Conservation (phyloP, 2,329 filamentous ascomycete genomes). For the Neospermospora avenae region DNA sequence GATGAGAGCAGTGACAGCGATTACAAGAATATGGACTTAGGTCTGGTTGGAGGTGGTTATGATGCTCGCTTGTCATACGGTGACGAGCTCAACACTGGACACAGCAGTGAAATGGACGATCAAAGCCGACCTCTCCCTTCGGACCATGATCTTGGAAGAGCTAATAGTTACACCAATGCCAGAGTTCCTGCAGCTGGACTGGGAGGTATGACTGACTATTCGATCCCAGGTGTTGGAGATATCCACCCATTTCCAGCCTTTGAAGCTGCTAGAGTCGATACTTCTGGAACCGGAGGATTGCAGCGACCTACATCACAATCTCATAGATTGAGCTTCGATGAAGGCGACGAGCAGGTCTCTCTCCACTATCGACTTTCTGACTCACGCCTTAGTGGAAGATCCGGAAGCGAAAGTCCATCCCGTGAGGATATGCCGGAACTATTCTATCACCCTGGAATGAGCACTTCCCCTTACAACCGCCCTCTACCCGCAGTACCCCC, state of each 20-base stretch:
- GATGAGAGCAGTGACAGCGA: conserved; percentile 65
- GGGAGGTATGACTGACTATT: conserved; percentile 37
- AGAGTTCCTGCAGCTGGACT: conserved; percentile 28
- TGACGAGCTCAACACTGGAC: conserved; percentile 37
- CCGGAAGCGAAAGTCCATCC: conserved; percentile 60
- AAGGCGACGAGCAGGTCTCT: conserved; percentile 75
- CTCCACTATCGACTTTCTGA: conserved; percentile 53
- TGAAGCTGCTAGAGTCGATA: conserved; percentile 60
- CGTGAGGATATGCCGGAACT: conserved; percentile 81
- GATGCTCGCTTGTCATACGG: conserved; percentile 59
- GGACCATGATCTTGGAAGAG: conserved; percentile 38
- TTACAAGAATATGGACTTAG: conserved; percentile 68
- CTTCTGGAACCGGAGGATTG: conserved; percentile 84
- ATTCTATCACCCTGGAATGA: conserved; percentile 86
- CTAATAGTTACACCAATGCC: conserved; percentile 27
- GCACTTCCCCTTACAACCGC: conserved; percentile 57
- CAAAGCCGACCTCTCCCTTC: conserved; percentile 49
- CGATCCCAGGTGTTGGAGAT: conserved; percentile 46
- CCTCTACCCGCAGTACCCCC: conserved; percentile 61
- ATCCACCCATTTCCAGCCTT: conserved; percentile 56
- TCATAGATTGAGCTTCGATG: conserved; percentile 82
- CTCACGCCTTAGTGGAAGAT: conserved; percentile 39
- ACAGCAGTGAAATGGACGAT: conserved; percentile 41
- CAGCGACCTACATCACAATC: conserved; percentile 70
- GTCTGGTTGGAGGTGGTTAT: conserved; percentile 71